These are phyloP conservation scores for Eutrema salsugineum DNA, from an alignment of 441 rosid genomes.

Conservation along the genomic window DNA sequence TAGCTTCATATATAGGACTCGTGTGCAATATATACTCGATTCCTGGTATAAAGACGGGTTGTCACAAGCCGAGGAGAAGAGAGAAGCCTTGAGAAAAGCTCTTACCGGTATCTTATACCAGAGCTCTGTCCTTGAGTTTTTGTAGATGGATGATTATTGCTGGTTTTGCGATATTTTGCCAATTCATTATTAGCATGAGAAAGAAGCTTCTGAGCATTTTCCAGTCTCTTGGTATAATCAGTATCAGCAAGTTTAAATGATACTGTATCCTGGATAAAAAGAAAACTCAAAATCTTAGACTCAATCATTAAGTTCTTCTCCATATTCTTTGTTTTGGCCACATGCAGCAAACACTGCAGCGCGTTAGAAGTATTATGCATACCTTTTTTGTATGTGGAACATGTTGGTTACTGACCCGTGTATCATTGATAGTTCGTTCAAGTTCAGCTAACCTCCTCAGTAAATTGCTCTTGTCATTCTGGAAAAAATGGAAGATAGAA, in stretches of 20 bases:
- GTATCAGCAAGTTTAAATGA: constrained; percentile 34
- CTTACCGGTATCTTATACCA: constrained; percentile 40
- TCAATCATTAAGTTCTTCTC: not conserved
- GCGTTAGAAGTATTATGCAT: constrained; percentile 30
- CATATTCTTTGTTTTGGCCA: not conserved
- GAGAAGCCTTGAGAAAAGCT: not conserved
- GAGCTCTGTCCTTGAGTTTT: constrained; percentile 37
- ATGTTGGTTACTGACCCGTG: constrained; percentile 38
- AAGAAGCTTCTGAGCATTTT: constrained; percentile 56
- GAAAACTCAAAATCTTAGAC: not conserved
- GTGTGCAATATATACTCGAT: not conserved
- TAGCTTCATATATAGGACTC: not conserved
- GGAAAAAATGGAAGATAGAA: constrained; percentile 10
- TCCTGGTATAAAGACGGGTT: too few relatives aligned
- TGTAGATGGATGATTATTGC: constrained; percentile 33
- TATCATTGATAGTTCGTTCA: constrained; percentile 56
- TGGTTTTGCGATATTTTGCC: constrained; percentile 46
- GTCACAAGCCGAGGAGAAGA: not conserved
- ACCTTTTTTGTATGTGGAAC: constrained; percentile 36
- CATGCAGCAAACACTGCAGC: not conserved
- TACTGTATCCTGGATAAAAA: constrained; percentile 46
- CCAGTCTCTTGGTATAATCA: constrained; percentile 42
- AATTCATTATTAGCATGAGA: constrained; percentile 54
- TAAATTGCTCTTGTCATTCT: constrained; percentile 82
- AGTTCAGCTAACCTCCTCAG: constrained; percentile 62